Conservation (phyloP, 345 rosid genomes). For the Ceriops decandra region DNA sequence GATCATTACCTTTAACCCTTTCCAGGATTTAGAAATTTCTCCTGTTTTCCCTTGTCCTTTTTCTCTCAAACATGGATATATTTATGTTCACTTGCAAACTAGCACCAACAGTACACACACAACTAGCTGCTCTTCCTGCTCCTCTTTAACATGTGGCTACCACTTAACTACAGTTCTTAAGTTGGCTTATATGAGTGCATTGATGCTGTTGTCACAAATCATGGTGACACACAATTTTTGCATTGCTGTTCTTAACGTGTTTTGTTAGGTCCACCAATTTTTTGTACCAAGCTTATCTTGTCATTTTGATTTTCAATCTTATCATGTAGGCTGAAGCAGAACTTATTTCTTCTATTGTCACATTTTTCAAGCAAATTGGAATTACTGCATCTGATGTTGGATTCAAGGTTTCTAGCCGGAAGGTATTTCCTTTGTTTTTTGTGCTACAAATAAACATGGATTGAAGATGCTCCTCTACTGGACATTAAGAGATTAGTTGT, state of each 20-base stretch:
- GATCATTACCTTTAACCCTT: not conserved
- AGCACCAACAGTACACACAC: not conserved
- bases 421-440: constrained; percentile 38
- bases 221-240: too few relatives aligned
- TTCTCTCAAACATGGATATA: not conserved
- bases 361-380: constrained; percentile 82
- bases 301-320: not conserved
- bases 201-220: too few relatives aligned
- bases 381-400: constrained; percentile 83
- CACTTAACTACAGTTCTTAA: not conserved
- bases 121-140: not conserved
- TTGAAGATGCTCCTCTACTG: not conserved
- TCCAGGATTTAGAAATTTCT: not conserved
- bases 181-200: not conserved
- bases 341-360: constrained; percentile 70
- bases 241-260: too few relatives aligned
- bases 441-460: not conserved
- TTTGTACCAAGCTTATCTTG: not conserved
- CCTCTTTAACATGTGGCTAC: not conserved
- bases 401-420: constrained; percentile 89
- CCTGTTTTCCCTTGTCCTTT: not conserved
- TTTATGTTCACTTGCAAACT: not conserved
- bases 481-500: too few relatives aligned
- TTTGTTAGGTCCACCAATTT: too few relatives aligned
- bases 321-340: constrained; percentile 85